phyloP scores from a whole-genome alignment of 2,329 filamentous ascomycete genomes.

The Ophiocordyceps camponoti-leonardi region DNA sequence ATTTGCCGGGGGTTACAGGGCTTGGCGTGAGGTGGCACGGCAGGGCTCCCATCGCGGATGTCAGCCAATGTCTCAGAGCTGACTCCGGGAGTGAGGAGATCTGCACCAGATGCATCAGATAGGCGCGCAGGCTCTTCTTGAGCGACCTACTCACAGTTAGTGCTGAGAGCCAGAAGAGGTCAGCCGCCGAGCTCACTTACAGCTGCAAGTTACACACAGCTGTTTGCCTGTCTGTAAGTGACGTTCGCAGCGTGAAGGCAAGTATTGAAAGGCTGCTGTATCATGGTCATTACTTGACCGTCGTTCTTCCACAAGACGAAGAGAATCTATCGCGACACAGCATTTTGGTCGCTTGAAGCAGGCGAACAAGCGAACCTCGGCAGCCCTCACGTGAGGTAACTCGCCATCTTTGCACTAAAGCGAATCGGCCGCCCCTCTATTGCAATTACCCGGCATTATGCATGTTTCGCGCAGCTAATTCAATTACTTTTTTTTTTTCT shows the following conservation, averaged over 20 bases:
- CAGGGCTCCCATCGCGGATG: too few relatives aligned
- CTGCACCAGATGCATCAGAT: not conserved
- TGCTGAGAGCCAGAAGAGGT: not conserved
- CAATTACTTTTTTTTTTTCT: not conserved
- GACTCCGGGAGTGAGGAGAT: not conserved
- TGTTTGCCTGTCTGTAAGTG: too few relatives aligned
- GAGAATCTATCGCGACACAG: too few relatives aligned
- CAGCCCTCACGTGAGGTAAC: too few relatives aligned
- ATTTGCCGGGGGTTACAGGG: too few relatives aligned
- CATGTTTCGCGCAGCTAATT: not conserved
- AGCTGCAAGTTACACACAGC: too few relatives aligned
- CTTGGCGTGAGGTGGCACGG: too few relatives aligned
- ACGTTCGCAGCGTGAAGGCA: too few relatives aligned
- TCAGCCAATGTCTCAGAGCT: not conserved
- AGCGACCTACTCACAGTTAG: not conserved
- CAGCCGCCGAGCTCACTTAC: too few relatives aligned
- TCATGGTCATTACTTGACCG: not conserved
- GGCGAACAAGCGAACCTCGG: too few relatives aligned
- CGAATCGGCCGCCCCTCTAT: not conserved
- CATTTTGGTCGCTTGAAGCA: too few relatives aligned
- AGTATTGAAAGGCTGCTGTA: not conserved
- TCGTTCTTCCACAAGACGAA: too few relatives aligned
- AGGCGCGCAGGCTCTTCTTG: not conserved
- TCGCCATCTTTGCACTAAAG: not conserved
- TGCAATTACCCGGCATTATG: not conserved